Conservation (phyloP, 371 early-diverging fungal species). For the Zychaea mexicana region DNA sequence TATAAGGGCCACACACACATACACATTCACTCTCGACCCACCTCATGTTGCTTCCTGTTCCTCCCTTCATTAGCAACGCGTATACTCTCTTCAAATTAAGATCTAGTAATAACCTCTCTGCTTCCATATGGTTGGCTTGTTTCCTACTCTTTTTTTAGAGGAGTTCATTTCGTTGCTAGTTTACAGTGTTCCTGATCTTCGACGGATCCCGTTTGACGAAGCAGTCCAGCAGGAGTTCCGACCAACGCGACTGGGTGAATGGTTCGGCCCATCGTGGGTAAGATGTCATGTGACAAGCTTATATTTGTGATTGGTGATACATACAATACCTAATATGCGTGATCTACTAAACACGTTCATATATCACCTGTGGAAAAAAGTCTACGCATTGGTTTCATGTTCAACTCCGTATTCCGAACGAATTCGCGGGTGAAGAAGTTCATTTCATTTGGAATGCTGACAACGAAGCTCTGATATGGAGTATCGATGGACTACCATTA, state of each 20-base stretch:
- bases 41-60: background rate
- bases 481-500: conserved; percentile 75
- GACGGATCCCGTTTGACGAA: conserved; percentile 83
- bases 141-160: conserved; percentile 17
- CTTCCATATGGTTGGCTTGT: no score
- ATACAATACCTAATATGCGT: no score
- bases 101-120: no score
- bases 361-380: no score
- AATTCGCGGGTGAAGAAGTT: conserved; percentile 75
- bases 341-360: no score
- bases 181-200: conserved; percentile 79
- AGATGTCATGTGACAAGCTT: conserved; percentile 10
- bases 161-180: conserved; percentile 51
- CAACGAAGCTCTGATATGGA: conserved; percentile 90
- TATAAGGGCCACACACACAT: no score
- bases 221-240: conserved; percentile 75
- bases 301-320: background rate
- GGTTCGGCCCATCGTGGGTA: conserved; percentile 90
- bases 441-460: conserved; percentile 82
- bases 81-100: background rate
- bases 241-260: conserved; percentile 68
- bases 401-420: conserved; percentile 68
- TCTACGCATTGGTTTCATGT: conserved; percentile 91
- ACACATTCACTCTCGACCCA: no score
- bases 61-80: background rate